phyloP scores from a whole-genome alignment of 2,329 filamentous ascomycete genomes.

The Lasiodiplodia theobromae region DNA sequence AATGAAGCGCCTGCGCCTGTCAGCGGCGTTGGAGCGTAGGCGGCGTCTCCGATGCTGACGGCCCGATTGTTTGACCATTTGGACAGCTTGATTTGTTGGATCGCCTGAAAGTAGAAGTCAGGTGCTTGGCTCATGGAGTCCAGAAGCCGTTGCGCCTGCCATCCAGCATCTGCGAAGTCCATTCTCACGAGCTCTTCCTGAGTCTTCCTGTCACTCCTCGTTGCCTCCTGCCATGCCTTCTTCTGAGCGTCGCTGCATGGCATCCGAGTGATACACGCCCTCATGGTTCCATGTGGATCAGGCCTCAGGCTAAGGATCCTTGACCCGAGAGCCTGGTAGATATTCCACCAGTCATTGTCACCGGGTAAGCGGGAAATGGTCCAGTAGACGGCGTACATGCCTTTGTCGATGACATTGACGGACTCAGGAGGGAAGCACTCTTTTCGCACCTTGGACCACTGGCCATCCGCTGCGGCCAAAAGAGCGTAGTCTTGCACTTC shows the following conservation, averaged over 20 bases:
- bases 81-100: constrained; percentile 52
- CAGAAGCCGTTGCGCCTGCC: constrained; percentile 26
- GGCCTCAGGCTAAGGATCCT: constrained; percentile 36
- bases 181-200: constrained; percentile 30
- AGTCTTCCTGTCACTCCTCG: constrained; percentile 19
- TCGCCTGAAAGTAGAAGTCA: constrained; percentile 53
- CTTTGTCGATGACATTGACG: constrained; percentile 27
- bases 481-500: not conserved
- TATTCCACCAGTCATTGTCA: constrained; percentile 32
- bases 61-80: constrained; percentile 55
- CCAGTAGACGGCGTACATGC: constrained; percentile 31
- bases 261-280: constrained; percentile 32
- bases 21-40: constrained; percentile 53
- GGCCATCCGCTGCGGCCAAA: constrained; percentile 18
- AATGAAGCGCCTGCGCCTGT: constrained; percentile 60
- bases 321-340: constrained; percentile 28
- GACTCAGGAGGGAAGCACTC: constrained; percentile 29
- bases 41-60: constrained; percentile 61
- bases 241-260: constrained; percentile 28
- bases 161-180: constrained; percentile 33
- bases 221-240: constrained; percentile 28
- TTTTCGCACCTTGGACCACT: constrained; percentile 32
- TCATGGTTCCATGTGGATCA: constrained; percentile 38
- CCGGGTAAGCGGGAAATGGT: constrained; percentile 28
- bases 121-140: constrained; percentile 26